These are phyloP conservation scores for Saxophila tyrrhenica DNA, from an alignment of 495 filamentous ascomycete genomes.

Conservation along the genomic window DNA sequence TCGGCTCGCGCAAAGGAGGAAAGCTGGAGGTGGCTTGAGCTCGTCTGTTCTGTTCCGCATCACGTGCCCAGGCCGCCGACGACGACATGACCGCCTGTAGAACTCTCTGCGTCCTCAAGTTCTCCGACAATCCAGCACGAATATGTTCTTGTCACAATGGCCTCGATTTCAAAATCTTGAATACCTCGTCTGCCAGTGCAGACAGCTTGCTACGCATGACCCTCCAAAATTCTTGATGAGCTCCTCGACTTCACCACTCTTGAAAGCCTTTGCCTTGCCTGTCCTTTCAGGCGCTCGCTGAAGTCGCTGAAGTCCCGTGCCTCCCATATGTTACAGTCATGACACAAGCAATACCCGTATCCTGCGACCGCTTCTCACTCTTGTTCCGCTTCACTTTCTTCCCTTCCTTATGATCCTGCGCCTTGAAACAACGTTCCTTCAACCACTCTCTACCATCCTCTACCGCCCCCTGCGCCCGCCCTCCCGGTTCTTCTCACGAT, in stretches of 20 bases:
- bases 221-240: too few species aligned
- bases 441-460: neutral
- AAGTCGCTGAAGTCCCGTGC: neutral
- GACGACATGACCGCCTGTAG: too few species aligned
- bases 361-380: neutral
- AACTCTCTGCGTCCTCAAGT: too few species aligned
- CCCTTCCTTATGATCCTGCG: too few species aligned
- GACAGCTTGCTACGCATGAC: neutral
- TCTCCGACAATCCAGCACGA: too few species aligned
- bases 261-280: too few species aligned
- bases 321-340: neutral
- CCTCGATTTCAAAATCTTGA: neutral
- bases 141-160: neutral
- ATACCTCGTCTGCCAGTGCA: neutral
- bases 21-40: neutral
- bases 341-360: neutral
- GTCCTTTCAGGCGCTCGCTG: neutral
- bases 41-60: neutral
- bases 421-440: neutral
- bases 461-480: constrained; percentile 14
- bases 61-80: neutral
- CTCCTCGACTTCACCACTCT: too few species aligned
- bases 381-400: too few species aligned
- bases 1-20: neutral
- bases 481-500: constrained; percentile 60